These are phyloP conservation scores for Leccinum rimulosum DNA, from an alignment of 768 basidiomycete genomes.

Conservation along the genomic window DNA sequence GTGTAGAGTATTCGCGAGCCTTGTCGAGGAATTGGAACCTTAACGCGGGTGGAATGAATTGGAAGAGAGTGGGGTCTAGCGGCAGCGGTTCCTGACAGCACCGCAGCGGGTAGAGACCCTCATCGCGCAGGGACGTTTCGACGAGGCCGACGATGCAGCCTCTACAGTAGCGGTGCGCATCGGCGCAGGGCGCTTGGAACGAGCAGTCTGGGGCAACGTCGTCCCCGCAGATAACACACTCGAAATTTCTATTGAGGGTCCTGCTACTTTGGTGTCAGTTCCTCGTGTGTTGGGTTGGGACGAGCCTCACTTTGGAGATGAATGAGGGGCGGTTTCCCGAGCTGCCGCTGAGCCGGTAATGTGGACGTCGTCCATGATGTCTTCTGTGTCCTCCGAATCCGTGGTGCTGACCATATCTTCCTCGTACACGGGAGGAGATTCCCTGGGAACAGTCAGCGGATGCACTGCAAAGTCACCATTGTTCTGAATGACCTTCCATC, in stretches of 20 bases:
- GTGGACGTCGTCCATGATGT: conserved; percentile 3
- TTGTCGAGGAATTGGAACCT: conserved; percentile 40
- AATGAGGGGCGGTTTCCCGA: not conserved
- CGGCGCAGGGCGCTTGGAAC: conserved; percentile 41
- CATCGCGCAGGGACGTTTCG: conserved; percentile 43
- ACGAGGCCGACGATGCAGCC: conserved; percentile 44
- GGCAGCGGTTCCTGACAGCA: conserved; percentile 46
- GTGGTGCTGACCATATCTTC: not conserved
- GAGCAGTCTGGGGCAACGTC: conserved; percentile 16
- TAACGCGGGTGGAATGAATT: conserved; percentile 31
- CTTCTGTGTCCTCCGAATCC: not conserved
- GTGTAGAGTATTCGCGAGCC: conserved; percentile 43
- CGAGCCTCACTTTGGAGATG: conserved; percentile 4
- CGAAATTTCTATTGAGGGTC: not conserved
- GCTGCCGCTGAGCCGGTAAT: not conserved
- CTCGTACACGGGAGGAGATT: not conserved
- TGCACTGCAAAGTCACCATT: not conserved
- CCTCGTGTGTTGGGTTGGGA: not conserved
- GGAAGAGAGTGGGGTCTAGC: conserved; percentile 18
- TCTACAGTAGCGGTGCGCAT: conserved; percentile 42
- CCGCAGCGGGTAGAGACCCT: conserved; percentile 49
- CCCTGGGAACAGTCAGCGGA: conserved; percentile 11
- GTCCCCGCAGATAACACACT: conserved; percentile 47
- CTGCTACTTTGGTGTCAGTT: conserved; percentile 8
- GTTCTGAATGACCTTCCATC: conserved; percentile 3